Conservation (phyloP, 495 filamentous ascomycete genomes). For the Aspergillus saccharolyticus region DNA sequence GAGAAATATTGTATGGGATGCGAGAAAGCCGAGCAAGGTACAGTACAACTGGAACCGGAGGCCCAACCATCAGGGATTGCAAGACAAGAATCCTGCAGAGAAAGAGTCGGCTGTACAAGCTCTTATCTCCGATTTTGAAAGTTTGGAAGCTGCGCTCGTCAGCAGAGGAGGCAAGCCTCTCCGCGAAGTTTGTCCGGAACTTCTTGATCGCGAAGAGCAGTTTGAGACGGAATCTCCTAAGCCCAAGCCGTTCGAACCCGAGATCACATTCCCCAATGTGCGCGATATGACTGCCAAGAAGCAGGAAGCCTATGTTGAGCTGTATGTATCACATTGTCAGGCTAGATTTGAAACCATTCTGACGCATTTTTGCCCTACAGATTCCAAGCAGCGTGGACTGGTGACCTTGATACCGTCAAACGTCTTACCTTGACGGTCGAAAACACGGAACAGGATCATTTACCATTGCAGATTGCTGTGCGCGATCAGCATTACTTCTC, state of each 20-base stretch:
- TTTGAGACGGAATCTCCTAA: background rate
- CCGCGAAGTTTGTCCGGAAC: constrained; percentile 55
- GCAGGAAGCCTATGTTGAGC: constrained; percentile 49
- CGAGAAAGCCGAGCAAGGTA: constrained; percentile 12
- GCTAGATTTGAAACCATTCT: constrained; percentile 1
- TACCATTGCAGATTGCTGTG: constrained; percentile 58
- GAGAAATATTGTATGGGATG: constrained; percentile 25
- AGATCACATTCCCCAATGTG: constrained; percentile 42
- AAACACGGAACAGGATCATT: constrained; percentile 33
- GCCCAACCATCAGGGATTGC: background rate
- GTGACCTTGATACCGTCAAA: constrained; percentile 53
- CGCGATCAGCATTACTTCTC: constrained; percentile 39
- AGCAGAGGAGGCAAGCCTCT: constrained; percentile 60
- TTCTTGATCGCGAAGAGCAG: constrained; percentile 6
- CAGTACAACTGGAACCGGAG: background rate
- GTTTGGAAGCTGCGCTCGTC: constrained; percentile 48
- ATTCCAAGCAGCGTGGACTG: constrained; percentile 67
- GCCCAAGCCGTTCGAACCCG: constrained; percentile 36
- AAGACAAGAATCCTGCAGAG: background rate
- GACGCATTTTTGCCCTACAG: constrained; percentile 26
- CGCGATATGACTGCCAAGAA: constrained; percentile 48
- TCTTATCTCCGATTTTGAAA: constrained; percentile 45
- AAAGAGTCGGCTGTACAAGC: constrained; percentile 34
- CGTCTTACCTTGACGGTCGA: constrained; percentile 44
- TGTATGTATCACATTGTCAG: constrained; percentile 30